These are phyloP conservation scores for Colletotrichum caudatum DNA, from an alignment of 2,329 filamentous ascomycete species.

Conservation along the genomic window DNA sequence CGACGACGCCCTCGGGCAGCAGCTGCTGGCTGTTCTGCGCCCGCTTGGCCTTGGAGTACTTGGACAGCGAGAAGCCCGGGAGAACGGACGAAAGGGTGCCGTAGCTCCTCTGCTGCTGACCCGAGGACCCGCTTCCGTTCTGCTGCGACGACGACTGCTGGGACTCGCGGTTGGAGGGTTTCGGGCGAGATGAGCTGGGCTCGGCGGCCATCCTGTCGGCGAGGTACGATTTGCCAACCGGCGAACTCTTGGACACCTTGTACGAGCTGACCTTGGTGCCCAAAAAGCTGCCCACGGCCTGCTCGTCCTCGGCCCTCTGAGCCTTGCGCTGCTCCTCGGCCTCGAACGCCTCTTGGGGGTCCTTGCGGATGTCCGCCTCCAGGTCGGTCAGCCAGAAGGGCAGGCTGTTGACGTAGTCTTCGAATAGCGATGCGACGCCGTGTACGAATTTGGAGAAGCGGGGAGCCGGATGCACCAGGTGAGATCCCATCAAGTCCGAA, in stretches of 20 bases:
- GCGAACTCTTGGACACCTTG: slow-evolving; percentile 73
- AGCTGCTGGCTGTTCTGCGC: slow-evolving; percentile 61
- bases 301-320: slow-evolving; percentile 85
- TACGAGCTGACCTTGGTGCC: slow-evolving; percentile 68
- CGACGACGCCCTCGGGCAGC: slow-evolving; percentile 87
- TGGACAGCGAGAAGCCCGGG: slow-evolving; percentile 84
- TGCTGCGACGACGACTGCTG: slow-evolving; percentile 50
- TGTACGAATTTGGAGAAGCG: slow-evolving; percentile 98
- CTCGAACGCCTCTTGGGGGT: slow-evolving; percentile 90
- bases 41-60: slow-evolving; percentile 73
- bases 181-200: slow-evolving; percentile 50
- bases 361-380: slow-evolving; percentile 92
- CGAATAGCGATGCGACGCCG: slow-evolving; percentile 90
- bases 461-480: slow-evolving; percentile 89
- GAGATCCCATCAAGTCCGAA: slow-evolving; percentile 89
- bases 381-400: slow-evolving; percentile 96
- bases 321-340: slow-evolving; percentile 88
- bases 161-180: slow-evolving; percentile 44
- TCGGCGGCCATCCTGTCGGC: slow-evolving; percentile 66
- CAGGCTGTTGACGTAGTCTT: slow-evolving; percentile 94
- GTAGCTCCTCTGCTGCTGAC: slow-evolving; percentile 53
- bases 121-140: slow-evolving; percentile 48
- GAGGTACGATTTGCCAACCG: slow-evolving; percentile 74
- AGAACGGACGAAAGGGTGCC: slow-evolving; percentile 78
- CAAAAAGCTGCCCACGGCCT: slow-evolving; percentile 89